Percentiles rank a stretch among this genome's conserved stretches.
These are phyloP conservation scores for Schwanniomyces polymorphus DNA, from an alignment of 805 yeast species.

Conservation along the genomic window DNA sequence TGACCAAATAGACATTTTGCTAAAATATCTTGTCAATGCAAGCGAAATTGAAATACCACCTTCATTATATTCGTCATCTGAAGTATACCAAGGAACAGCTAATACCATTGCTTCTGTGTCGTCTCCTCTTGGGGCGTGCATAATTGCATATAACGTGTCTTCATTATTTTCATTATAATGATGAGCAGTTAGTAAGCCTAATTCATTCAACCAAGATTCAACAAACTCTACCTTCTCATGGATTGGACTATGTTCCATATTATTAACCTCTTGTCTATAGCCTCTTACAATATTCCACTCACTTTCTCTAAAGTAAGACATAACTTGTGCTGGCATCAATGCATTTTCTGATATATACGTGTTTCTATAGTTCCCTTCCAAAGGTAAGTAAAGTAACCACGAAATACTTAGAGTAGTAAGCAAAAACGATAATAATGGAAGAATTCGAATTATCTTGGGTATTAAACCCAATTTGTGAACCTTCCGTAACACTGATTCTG, in stretches of 20 bases:
- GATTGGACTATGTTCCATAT: constrained; percentile 30
- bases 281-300: constrained; percentile 95
- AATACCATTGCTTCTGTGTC: constrained; percentile 93
- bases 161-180: constrained; percentile 44
- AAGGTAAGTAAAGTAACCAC: constrained; percentile 64
- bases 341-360: constrained; percentile 96
- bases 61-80: constrained; percentile 62
- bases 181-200: constrained; percentile 65
- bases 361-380: constrained; percentile 76
- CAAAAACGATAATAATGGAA: constrained; percentile 34
- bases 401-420: constrained; percentile 33
- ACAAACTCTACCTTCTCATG: constrained; percentile 46
- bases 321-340: constrained; percentile 93
- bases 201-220: constrained; percentile 60
- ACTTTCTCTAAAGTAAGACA: constrained; percentile 85
- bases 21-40: constrained; percentile 76
- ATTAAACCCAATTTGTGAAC: constrained; percentile 40
- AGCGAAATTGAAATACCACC: constrained; percentile 79
- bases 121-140: constrained; percentile 94
- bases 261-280: constrained; percentile 59
- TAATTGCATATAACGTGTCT: constrained; percentile 66
- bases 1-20: constrained; percentile 91
- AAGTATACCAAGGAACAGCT: constrained; percentile 82
- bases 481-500: constrained; percentile 38
- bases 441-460: constrained; percentile 31